Conservation (phyloP, 331 rosid genomes). For the Stylosanthes scabra region DNA sequence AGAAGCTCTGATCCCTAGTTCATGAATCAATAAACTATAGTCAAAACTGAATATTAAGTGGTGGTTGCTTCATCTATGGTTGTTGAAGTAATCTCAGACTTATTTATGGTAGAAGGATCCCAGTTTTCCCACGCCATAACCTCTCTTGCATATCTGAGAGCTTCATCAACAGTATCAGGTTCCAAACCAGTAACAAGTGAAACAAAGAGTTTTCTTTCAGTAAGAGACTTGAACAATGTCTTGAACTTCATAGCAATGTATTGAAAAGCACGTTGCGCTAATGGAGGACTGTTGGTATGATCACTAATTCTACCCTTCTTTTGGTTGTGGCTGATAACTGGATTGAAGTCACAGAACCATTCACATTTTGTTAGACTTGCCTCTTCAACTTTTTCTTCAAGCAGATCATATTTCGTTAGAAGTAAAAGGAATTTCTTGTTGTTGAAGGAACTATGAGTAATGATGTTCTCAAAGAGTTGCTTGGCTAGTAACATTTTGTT, state of each 20-base stretch:
- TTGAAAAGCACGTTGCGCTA: slow-evolving; percentile 74
- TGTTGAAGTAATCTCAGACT: slow-evolving; percentile 52
- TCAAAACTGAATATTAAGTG: slow-evolving; percentile 32
- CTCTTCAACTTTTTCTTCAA: slow-evolving; percentile 71
- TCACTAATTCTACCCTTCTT: slow-evolving; percentile 36
- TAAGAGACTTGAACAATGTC: slow-evolving; percentile 57
- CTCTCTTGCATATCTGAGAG: slow-evolving; percentile 84
- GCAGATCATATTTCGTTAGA: slow-evolving; percentile 77
- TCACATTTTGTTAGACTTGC: slow-evolving; percentile 68
- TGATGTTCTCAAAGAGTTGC: slow-evolving; percentile 67
- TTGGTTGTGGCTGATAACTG: slow-evolving; percentile 49
- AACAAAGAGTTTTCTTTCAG: slow-evolving; percentile 70
- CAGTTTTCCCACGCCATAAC: slow-evolving; percentile 67
- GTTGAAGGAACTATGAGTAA: slow-evolving; percentile 48
- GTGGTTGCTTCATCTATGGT: slow-evolving; percentile 54
- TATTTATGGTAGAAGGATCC: slow-evolving; percentile 44
- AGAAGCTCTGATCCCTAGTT: background rate
- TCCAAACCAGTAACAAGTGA: slow-evolving; percentile 75
- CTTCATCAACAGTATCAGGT: slow-evolving; percentile 70
- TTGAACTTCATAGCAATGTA: slow-evolving; percentile 82
- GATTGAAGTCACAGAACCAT: slow-evolving; percentile 83
- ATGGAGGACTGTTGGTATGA: slow-evolving; percentile 52
- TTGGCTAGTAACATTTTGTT: slow-evolving; percentile 82
- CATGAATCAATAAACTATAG: slow-evolving; percentile 21
- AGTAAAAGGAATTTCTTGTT: slow-evolving; percentile 73